Base-by-base conservation (phyloP, 441 rosid species). In the Hura crepitans region DNA sequence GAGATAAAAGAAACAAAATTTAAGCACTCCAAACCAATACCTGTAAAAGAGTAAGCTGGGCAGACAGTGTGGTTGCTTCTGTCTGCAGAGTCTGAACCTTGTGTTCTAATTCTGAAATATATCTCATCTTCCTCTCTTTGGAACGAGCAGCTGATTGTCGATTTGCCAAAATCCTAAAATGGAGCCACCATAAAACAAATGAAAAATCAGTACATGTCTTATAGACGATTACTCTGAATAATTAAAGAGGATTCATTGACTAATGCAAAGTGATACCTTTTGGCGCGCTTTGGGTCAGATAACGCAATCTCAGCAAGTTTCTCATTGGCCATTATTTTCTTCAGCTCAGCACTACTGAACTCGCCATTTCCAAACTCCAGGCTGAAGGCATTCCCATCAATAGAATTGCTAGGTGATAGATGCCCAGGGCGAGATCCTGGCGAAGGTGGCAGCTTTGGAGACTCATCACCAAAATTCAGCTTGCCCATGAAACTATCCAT, bases 71-170 rank as follows among this genome's bases (percentile, higher is more conserved):
- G 28, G 97, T 95, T 43, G 97, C 98, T 78, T 95, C 98, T 4
- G 95, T 92, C 85, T 95, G 99, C 69, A 95, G 84, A 55, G 99
- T 92, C 82, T 95, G 99, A 71, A 95, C 99, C 80, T 92, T 95
- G 77, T 95, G 99, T 74, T 95, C 97, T 80, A 92, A 74, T 82
- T 92, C 98, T 0, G 89, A 86, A 49, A 92, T 92, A 72, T 95
- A 92, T 43, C 91, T 83, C 97, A 90, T 89, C 85, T 92, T 95
- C 81, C 98, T 80, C 77, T 95, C 99, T 76, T 95, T 95, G 45
- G 99, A 95, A 31, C 99, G 88, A 9, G 98, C 99, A 70, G 98
- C 99, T 17, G 97, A 92, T 72, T 89, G 97, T 57, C 98, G 96
- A 78, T 95, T 95, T 22, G 97, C 99, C 80, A 95, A 84, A 76